These are phyloP conservation scores for Paralagenidium karlingii DNA, from an alignment of 352 stramenopile genomes.

Conservation along the genomic window DNA sequence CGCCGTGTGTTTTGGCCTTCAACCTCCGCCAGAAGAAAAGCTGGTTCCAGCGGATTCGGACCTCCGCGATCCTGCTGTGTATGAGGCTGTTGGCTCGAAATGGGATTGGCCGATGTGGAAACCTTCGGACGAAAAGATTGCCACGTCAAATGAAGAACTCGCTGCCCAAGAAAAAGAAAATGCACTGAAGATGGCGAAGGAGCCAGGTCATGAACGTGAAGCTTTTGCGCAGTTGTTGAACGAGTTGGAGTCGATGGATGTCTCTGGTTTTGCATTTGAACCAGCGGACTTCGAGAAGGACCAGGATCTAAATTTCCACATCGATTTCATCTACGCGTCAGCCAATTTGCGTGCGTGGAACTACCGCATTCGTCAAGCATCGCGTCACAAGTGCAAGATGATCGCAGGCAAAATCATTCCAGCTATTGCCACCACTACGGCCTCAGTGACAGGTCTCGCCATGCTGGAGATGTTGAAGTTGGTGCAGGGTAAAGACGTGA, in stretches of 20 bases:
- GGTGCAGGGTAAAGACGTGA: slow-evolving; percentile 79
- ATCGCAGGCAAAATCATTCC: slow-evolving; percentile 99
- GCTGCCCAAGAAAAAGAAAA: slow-evolving; percentile 48
- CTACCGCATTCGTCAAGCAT: slow-evolving; percentile 74
- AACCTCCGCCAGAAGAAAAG: slow-evolving; percentile 46
- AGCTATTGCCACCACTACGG: slow-evolving; percentile 99
- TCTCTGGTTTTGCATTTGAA: slow-evolving; percentile 48
- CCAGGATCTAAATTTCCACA: slow-evolving; percentile 91
- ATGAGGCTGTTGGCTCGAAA: slow-evolving; percentile 24
- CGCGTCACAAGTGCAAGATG: slow-evolving; percentile 92
- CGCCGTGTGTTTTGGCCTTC: slow-evolving; percentile 65
- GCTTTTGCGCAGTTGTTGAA: slow-evolving; percentile 58
- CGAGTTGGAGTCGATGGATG: slow-evolving; percentile 44
- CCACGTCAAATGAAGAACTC: slow-evolving; percentile 50
- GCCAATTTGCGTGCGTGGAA: slow-evolving; percentile 93
- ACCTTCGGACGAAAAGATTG: slow-evolving; percentile 70
- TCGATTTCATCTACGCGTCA: slow-evolving; percentile 96
- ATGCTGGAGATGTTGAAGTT: slow-evolving; percentile 88
- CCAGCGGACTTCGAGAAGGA: slow-evolving; percentile 97
- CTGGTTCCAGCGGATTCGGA: slow-evolving; percentile 76
- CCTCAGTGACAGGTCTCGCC: slow-evolving; percentile 96
- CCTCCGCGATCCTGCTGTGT: slow-evolving; percentile 54
- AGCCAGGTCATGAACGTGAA: slow-evolving; percentile 44
- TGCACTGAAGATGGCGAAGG: slow-evolving; percentile 43
- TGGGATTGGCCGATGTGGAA: slow-evolving; percentile 41